Evolutionary conservation across 2,329 filamentous ascomycete species (phyloP).

Genomic region (Aurifilum marmelostoma): DNA sequence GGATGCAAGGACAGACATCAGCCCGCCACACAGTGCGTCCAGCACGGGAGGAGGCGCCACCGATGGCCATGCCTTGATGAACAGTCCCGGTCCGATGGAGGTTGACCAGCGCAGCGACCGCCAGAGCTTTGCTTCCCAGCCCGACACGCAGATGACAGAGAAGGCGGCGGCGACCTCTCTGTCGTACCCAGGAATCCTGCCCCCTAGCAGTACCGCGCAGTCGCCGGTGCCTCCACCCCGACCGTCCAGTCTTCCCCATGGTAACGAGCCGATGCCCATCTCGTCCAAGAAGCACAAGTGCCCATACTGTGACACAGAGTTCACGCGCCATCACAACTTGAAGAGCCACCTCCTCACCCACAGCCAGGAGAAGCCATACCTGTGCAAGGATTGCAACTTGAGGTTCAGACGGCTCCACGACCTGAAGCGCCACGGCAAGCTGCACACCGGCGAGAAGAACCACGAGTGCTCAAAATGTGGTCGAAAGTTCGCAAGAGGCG

Average conservation of each 20-base stretch:
- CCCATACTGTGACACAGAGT: constrained; percentile 94
- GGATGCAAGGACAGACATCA: constrained; percentile 46
- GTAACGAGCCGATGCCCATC: constrained; percentile 61
- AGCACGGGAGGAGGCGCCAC: constrained; percentile 37
- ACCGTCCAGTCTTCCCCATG: constrained; percentile 58
- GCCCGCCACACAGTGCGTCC: constrained; percentile 47
- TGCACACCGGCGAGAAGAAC: constrained; percentile 94
- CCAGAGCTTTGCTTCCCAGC: constrained; percentile 42
- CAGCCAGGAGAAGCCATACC: constrained; percentile 96
- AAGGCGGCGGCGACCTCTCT: constrained; percentile 52
- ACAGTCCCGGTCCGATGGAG: constrained; percentile 59
- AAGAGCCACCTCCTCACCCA: constrained; percentile 97
- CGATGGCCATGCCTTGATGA: constrained; percentile 43
- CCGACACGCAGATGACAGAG: constrained; percentile 54
- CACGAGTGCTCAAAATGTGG: constrained; percentile 96
- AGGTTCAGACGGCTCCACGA: constrained; percentile 93
- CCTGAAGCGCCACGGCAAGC: constrained; percentile 91
- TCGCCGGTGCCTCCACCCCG: constrained; percentile 49
- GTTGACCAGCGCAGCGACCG: constrained; percentile 49
- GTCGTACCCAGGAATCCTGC: constrained; percentile 58
- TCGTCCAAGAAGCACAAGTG: constrained; percentile 91
- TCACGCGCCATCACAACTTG: constrained; percentile 94
- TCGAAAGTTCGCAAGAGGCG: constrained; percentile 90
- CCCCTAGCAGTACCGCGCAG: constrained; percentile 46
- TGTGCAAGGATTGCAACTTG: constrained; percentile 90